Base-by-base conservation (phyloP, 352 stramenopile genomes). In the Pythium folliculosum region DNA sequence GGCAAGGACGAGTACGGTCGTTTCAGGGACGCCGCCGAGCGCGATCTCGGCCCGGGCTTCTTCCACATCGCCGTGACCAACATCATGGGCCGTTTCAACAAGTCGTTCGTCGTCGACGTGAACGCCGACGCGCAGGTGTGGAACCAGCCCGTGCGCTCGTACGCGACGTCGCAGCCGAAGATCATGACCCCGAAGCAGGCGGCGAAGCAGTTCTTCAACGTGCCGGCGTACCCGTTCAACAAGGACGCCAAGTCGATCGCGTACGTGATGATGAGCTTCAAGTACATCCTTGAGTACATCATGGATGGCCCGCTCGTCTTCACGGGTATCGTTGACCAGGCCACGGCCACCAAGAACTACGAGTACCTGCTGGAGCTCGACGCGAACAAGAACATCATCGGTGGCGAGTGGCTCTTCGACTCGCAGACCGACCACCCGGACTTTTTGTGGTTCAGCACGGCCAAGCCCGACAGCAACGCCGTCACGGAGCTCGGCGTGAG, bases 301-400 rank as follows among this genome's bases (percentile, higher is more conserved):
- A 45, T 76, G 70, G 76, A 86, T 47, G 76, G 76, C 14, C 68
- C 71, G 3, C 76, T 82, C 5, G 74, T 83, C 27, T 37, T 60
- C 8, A 71, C 51, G 1, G 71, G 73, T 7, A 32, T 50, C 5
- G 72, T 75, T 1, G 43, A 75, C 32, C 8, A 30, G 54, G 89
- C 80, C 17, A 75, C 75, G 10, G 77, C 60, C 47, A 71, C 70
- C 9, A 71, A 87, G 58, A 85, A 90, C 72, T 51, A 61, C 38
- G 4, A 23, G 40, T 92, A 92, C 58, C 37, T 91, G 12, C 72
- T 92, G 10, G 84, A 92, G 70, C 81, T 82, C 37, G 77, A 93
- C 65, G 73, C 73, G n/a, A 67, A 67, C 8, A 78, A 82, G 53
- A 73, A 86, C 57, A 87, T 92, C 69, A 73, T 91, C 14, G 84